These are phyloP conservation scores for Bonia amplexicaulis DNA, from an alignment of 176 grass and related monocot species.

Conservation along the genomic window DNA sequence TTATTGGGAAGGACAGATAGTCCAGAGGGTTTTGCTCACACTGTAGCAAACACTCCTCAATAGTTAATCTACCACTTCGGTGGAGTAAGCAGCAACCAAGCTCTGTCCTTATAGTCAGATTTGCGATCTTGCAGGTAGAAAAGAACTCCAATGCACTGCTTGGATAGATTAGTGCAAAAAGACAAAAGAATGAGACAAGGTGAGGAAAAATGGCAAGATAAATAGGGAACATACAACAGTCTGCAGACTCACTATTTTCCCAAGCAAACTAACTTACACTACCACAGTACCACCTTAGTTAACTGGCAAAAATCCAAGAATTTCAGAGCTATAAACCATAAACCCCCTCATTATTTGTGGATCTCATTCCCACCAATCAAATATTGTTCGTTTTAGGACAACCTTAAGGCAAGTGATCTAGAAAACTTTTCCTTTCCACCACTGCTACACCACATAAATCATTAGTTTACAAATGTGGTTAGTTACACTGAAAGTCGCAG, in stretches of 20 bases:
- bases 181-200: not conserved
- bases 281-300: not conserved
- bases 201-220: not conserved
- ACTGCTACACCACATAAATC: not conserved
- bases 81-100: slow-evolving; percentile 87
- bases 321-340: not conserved
- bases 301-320: not conserved
- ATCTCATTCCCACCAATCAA: not conserved
- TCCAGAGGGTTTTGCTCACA: slow-evolving; percentile 92
- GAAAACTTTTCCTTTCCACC: not conserved
- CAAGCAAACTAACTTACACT: not conserved
- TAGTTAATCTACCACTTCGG: slow-evolving; percentile 69
- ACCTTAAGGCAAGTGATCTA: not conserved
- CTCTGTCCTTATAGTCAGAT: slow-evolving; percentile 78
- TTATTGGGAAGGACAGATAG: slow-evolving; percentile 90
- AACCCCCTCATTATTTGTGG: not conserved
- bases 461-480: not conserved
- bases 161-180: not conserved
- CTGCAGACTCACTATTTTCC: not conserved
- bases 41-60: slow-evolving; percentile 84
- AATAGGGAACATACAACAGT: not conserved
- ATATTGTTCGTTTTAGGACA: not conserved
- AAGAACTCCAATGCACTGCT: slow-evolving; percentile 79
- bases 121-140: slow-evolving; percentile 84
- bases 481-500: not conserved